These are phyloP conservation scores for Magnolia sinica DNA, from an alignment of 164 flowering plant species.

Conservation along the genomic window DNA sequence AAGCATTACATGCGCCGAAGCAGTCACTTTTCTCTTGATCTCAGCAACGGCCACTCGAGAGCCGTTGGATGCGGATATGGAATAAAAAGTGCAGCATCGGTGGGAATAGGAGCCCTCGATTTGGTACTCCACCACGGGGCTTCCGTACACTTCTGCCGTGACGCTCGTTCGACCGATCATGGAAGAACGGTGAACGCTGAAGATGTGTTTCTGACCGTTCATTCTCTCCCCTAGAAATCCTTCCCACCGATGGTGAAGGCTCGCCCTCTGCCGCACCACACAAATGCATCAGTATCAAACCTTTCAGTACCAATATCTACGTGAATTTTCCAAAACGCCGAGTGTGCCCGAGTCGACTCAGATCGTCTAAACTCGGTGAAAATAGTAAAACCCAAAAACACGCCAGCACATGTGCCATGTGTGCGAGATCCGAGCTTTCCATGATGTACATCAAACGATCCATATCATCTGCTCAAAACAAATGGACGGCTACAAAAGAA, in stretches of 20 bases:
- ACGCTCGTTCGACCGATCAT: slow-evolving; percentile 75
- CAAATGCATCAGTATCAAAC: too few relatives aligned
- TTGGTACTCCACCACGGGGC: slow-evolving; percentile 60
- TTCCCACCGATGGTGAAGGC: slow-evolving; percentile 92
- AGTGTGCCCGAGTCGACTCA: too few relatives aligned
- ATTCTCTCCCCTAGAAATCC: slow-evolving; percentile 72
- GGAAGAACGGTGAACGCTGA: slow-evolving; percentile 83
- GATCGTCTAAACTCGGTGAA: too few relatives aligned
- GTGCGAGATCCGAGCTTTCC: too few relatives aligned
- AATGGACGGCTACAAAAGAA: too few relatives aligned
- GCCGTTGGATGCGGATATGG: not conserved
- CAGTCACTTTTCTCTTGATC: slow-evolving; percentile 76
- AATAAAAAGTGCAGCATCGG: slow-evolving; percentile 53
- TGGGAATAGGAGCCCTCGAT: slow-evolving; percentile 72
- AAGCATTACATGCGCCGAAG: slow-evolving; percentile 61
- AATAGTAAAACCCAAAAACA: too few relatives aligned
- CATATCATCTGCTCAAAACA: too few relatives aligned
- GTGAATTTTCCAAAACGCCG: too few relatives aligned
- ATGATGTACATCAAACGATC: too few relatives aligned
- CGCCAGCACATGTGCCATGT: too few relatives aligned
- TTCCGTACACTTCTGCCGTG: slow-evolving; percentile 64
- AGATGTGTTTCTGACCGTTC: slow-evolving; percentile 73
- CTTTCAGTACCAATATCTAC: too few relatives aligned
- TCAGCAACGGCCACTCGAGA: slow-evolving; percentile 59
- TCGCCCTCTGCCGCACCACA: slow-evolving; percentile 61